Conservation (phyloP, 805 yeast species). For the Kluyveromyces nonfermentans region DNA sequence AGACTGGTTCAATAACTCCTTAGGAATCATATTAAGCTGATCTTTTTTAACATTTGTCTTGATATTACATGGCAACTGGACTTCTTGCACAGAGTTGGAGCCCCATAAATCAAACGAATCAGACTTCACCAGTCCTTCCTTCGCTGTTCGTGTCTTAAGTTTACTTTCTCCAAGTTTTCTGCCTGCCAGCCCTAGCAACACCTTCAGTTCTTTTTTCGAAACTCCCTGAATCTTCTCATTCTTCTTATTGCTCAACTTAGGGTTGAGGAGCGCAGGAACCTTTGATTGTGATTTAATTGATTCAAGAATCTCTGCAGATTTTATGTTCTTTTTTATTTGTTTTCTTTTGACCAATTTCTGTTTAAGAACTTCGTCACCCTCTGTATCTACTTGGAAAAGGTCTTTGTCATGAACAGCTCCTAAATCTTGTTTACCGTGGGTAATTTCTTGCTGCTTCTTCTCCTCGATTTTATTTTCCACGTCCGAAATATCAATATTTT, state of each 20-base stretch:
- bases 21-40: conserved; percentile 29
- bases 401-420: conserved; percentile 18
- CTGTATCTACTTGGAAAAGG: conserved; percentile 49
- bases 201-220: conserved; percentile 49
- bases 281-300: conserved; percentile 51
- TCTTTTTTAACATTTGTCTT: conserved; percentile 15
- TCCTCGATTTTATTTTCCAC: conserved; percentile 63
- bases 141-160: conserved; percentile 37
- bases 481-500: conserved; percentile 81
- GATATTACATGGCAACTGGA: conserved; percentile 24
- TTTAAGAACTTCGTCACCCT: conserved; percentile 42
- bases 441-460: conserved; percentile 46
- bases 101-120: conserved; percentile 68
- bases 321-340: conserved; percentile 37
- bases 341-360: conserved; percentile 33
- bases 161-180: conserved; percentile 47
- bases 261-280: conserved; percentile 49
- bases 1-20: conserved; percentile 31
- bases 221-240: conserved; percentile 49
- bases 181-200: conserved; percentile 71
- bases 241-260: conserved; percentile 30
- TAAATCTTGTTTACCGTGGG: conserved; percentile 26
- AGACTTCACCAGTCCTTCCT: conserved; percentile 53
- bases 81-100: conserved; percentile 19
- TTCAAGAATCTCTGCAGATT: conserved; percentile 62